A percentile compares a stretch with the other conserved stretches of the same genome.
phyloP scores from a whole-genome alignment of 441 rosid genomes.

The Populus hybrid region DNA sequence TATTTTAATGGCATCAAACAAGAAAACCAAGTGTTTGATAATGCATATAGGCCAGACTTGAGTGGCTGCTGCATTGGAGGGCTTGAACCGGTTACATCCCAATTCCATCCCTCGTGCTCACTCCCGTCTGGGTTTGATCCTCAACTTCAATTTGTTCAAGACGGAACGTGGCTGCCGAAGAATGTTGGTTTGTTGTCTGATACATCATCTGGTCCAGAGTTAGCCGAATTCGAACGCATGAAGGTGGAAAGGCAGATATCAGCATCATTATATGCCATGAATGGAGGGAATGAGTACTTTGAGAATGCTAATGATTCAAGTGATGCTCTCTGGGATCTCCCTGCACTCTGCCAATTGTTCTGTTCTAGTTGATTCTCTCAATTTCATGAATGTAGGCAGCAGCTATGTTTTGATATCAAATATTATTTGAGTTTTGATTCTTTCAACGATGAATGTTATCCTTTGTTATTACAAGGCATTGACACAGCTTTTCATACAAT shows the following conservation, averaged over 20 bases:
- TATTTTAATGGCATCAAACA: constrained; percentile 12
- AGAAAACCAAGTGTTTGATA: constrained; percentile 24
- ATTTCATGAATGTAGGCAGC: not conserved
- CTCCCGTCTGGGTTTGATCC: constrained; percentile 35
- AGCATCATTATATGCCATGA: constrained; percentile 56
- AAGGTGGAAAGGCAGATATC: constrained; percentile 65
- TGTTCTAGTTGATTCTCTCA: constrained; percentile 7
- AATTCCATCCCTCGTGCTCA: constrained; percentile 46
- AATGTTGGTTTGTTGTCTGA: constrained; percentile 11
- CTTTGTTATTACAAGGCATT: not conserved
- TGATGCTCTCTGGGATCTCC: constrained; percentile 60
- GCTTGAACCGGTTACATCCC: constrained; percentile 19
- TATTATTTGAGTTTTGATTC: not conserved
- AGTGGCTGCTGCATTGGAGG: constrained; percentile 29
- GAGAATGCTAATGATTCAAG: constrained; percentile 41
- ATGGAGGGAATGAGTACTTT: constrained; percentile 49
- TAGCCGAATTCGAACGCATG: constrained; percentile 34
- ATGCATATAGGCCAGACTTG: constrained; percentile 54
- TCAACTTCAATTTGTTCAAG: constrained; percentile 37
- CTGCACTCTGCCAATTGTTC: constrained; percentile 45
- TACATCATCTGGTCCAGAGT: constrained; percentile 26
- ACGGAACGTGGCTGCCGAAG: constrained; percentile 29
- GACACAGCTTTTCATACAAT: not conserved
- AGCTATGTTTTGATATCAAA: not conserved
- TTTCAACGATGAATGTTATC: not conserved